Evolutionary conservation across 805 yeast genomes (phyloP).

Genomic region (Huiozyma sinensis): DNA sequence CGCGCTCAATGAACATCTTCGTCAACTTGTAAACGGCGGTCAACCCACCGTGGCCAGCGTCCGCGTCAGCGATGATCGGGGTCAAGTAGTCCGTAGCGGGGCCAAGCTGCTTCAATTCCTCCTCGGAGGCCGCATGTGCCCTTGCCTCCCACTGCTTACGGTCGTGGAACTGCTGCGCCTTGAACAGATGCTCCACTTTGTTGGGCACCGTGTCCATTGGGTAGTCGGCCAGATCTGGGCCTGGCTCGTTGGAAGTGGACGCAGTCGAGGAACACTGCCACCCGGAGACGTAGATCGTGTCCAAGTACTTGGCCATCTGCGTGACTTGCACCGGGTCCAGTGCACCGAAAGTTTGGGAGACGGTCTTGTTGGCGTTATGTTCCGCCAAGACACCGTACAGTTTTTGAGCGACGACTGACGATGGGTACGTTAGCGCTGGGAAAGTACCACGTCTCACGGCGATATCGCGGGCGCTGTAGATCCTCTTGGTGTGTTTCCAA

Average conservation of each 20-base stretch:
- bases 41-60: slow-evolving; percentile 98
- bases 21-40: slow-evolving; percentile 94
- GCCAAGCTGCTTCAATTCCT: slow-evolving; percentile 55
- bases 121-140: slow-evolving; percentile 40
- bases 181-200: slow-evolving; percentile 93
- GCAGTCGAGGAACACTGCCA: slow-evolving; percentile 99
- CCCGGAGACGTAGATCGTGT: slow-evolving; percentile 87
- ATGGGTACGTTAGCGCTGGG: slow-evolving; percentile 56
- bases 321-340: slow-evolving; percentile 91
- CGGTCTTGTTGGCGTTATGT: slow-evolving; percentile 54
- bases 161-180: slow-evolving; percentile 95
- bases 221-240: slow-evolving; percentile 96
- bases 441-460: slow-evolving; percentile 80
- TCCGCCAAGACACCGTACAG: slow-evolving; percentile 57
- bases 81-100: slow-evolving; percentile 79
- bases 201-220: slow-evolving; percentile 98
- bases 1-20: slow-evolving; percentile 91
- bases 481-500: slow-evolving; percentile 81
- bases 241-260: slow-evolving; percentile 93
- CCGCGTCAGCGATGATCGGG: slow-evolving; percentile 96
- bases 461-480: slow-evolving; percentile 79
- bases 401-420: slow-evolving; percentile 72
- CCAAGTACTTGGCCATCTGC: slow-evolving; percentile 94
- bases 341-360: slow-evolving; percentile 89
- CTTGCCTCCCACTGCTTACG: slow-evolving; percentile 89